Evolutionary conservation across 257 asterid species (phyloP).

Genomic region (Gentiana macrophylla): DNA sequence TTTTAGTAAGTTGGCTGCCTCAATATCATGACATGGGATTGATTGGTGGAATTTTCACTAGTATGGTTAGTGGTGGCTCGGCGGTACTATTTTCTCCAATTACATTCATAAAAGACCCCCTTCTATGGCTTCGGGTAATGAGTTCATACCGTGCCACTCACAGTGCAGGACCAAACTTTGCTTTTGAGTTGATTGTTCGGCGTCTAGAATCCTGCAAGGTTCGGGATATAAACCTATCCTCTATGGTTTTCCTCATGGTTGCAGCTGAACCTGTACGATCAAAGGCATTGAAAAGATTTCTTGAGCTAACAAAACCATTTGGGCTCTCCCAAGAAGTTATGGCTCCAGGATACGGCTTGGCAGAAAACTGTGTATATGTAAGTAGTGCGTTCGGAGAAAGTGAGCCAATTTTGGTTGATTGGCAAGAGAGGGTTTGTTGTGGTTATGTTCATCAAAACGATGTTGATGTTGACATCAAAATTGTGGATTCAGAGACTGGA

Average conservation of each 20-base stretch:
- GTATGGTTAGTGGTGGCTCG: constrained; percentile 56
- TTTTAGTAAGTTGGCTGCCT: constrained; percentile 54
- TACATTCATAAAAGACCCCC: constrained; percentile 48
- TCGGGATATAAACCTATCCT: constrained; percentile 32
- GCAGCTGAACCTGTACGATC: constrained; percentile 64
- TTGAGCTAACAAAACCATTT: constrained; percentile 35
- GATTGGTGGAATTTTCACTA: constrained; percentile 55
- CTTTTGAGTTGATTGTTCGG: constrained; percentile 49
- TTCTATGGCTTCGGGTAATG: constrained; percentile 45
- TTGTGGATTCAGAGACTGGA: constrained; percentile 41
- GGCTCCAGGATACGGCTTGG: constrained; percentile 75
- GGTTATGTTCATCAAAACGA: constrained; percentile 28
- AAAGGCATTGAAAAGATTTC: constrained; percentile 35
- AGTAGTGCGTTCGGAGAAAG: constrained; percentile 61
- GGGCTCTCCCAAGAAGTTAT: constrained; percentile 43
- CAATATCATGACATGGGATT: constrained; percentile 78
- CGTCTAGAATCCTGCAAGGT: constrained; percentile 32
- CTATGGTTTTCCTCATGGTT: constrained; percentile 57
- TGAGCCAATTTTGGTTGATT: constrained; percentile 37
- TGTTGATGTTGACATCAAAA: constrained; percentile 33
- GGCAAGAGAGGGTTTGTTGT: constrained; percentile 60
- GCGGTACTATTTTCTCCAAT: constrained; percentile 55
- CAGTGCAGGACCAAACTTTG: constrained; percentile 61
- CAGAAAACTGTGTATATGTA: constrained; percentile 64
- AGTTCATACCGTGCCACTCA: constrained; percentile 50